Base-by-base conservation (phyloP, 768 basidiomycete species). In the Erythrobasidium yunnanense region DNA sequence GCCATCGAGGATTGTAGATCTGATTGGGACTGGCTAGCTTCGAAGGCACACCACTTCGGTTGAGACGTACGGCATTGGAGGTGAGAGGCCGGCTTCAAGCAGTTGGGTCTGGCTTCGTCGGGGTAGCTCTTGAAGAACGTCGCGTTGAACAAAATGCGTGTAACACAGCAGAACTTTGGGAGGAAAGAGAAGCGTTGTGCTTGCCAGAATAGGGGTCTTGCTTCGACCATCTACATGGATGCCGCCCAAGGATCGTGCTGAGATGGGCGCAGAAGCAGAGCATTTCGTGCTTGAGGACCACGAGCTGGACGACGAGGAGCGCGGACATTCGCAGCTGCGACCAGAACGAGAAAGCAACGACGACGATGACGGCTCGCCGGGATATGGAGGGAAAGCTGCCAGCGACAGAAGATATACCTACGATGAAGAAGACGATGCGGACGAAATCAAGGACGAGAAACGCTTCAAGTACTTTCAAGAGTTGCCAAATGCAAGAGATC, bases 401-500 rank as follows among this genome's bases (percentile, higher is more conserved):
- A n/a, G n/a, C n/a, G n/a, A n/a, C n/a, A n/a, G n/a, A n/a, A 57
- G 32, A 30, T 30, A 57, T 20, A 42, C 23, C 29, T 17, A 35
- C 30, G 32, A 57, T 13, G 33, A 57, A 5, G 55, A 57, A 4
- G 55, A 57, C 33, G 55, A 57, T 22, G 54, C 25, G 8, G 54
- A 30, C 25, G 54, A 55, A 18, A 42, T 18, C n/a, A 35, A 57
- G 13, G 34, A 27, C 30, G 58, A 62, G 58, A 62, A 62, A 33
- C 25, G 20, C 5, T 62, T 49, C 45, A 46, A 32, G 23, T 49
- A 62, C 58, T 47, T 30, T 29, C 27, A 32, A 25, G 58, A 62
- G 27, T 29, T 62, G 22, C 58, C 58, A 20, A 46, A 47, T 5
- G 23, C 46, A n/a, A 25, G 20, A 15, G 46, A 62, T 17, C 46